A percentile compares a stretch with the other conserved stretches of the same genome.
These are phyloP conservation scores for Sordariomycetes sp. DNA, from an alignment of 2,329 filamentous ascomycete genomes.

Conservation along the genomic window DNA sequence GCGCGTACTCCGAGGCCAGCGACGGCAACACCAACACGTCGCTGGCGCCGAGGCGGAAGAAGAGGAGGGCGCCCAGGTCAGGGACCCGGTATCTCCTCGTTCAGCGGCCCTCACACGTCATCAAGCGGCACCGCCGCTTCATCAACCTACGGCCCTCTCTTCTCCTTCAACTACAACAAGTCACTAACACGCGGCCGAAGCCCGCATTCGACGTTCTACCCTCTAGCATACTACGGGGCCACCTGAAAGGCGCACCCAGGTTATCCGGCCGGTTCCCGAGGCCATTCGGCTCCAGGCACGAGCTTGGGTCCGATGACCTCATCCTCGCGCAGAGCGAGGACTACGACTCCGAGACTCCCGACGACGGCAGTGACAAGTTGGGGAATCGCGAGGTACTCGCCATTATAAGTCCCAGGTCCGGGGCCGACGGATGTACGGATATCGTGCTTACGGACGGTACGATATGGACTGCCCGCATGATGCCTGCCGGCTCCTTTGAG, in stretches of 20 bases:
- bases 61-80: constrained; percentile 32
- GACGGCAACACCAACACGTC: constrained; percentile 23
- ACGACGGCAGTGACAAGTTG: constrained; percentile 31
- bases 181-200: constrained; percentile 47
- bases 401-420: constrained; percentile 49
- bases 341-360: constrained; percentile 28
- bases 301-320: constrained; percentile 55
- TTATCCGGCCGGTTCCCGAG: constrained; percentile 48
- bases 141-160: constrained; percentile 55
- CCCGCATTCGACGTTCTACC: constrained; percentile 66
- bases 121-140: constrained; percentile 50
- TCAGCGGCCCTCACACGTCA: constrained; percentile 47
- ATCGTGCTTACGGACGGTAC: constrained; percentile 53
- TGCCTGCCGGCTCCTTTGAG: constrained; percentile 47
- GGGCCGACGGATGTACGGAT: constrained; percentile 40
- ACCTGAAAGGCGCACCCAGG: constrained; percentile 40
- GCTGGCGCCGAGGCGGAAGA: constrained; percentile 21
- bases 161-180: constrained; percentile 57
- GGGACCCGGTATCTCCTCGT: constrained; percentile 55
- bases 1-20: constrained; percentile 26
- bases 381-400: constrained; percentile 46
- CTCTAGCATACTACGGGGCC: constrained; percentile 42
- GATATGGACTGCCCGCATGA: constrained; percentile 39
- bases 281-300: constrained; percentile 48
- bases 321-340: constrained; percentile 59